Conservation (phyloP, 1,139 yeast species). For the Kodamaea suecica region DNA sequence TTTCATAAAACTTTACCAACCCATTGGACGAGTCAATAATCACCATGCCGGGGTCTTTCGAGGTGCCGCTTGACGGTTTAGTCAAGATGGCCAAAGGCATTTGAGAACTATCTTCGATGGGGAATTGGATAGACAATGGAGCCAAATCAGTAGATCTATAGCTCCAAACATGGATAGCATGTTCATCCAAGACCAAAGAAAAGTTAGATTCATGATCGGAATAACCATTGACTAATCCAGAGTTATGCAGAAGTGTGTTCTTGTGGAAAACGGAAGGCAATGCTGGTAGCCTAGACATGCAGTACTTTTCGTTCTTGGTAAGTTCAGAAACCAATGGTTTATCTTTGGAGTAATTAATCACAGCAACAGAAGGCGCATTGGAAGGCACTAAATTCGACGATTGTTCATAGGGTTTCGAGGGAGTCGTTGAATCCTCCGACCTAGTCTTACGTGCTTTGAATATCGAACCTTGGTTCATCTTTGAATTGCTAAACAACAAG, state of each 20-base stretch:
- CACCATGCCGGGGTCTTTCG: constrained; percentile 66
- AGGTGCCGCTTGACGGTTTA: constrained; percentile 57
- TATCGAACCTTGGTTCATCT: constrained; percentile 6
- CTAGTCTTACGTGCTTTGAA: constrained; percentile 4
- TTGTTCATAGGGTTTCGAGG: too few species aligned
- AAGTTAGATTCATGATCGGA: constrained; percentile 53
- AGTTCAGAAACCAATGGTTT: constrained; percentile 34
- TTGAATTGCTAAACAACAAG: too few species aligned
- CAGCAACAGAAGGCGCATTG: background rate
- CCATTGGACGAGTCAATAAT: constrained; percentile 59
- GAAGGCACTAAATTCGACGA: background rate
- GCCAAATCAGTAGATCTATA: constrained; percentile 57
- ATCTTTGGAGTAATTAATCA: constrained; percentile 1
- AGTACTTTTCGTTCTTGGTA: constrained; percentile 58
- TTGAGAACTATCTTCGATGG: constrained; percentile 19
- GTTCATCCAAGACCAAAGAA: constrained; percentile 52
- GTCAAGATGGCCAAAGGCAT: constrained; percentile 63
- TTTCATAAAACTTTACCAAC: constrained; percentile 57
- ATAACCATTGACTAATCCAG: constrained; percentile 42
- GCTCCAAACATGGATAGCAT: constrained; percentile 65
- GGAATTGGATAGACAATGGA: constrained; percentile 56
- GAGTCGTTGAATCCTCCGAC: background rate
- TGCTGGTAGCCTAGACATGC: constrained; percentile 60
- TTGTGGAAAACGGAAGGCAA: constrained; percentile 43
- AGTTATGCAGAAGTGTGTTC: constrained; percentile 12